Conservation (phyloP, 2,329 filamentous ascomycete genomes). For the Pestalotiopsis sp. region DNA sequence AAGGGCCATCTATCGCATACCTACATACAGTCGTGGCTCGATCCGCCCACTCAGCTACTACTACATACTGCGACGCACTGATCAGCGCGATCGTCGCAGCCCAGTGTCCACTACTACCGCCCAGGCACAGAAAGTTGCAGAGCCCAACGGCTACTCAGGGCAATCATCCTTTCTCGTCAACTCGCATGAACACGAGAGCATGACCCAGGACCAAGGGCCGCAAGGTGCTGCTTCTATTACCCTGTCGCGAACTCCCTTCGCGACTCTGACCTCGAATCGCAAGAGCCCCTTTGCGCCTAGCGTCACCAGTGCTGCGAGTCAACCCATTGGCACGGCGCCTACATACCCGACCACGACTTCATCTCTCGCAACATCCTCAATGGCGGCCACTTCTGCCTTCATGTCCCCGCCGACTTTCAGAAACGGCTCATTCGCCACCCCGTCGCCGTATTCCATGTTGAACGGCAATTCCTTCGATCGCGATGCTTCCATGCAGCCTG, state of each 20-base stretch:
- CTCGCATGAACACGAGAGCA: conserved; percentile 29
- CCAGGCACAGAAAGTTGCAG: conserved; percentile 2
- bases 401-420: conserved; percentile 43
- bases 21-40: conserved; percentile 4
- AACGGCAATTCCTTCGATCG: conserved; percentile 42
- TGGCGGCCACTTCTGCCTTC: conserved; percentile 48
- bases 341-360: conserved; percentile 18
- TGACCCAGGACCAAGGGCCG: conserved; percentile 28
- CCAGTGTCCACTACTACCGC: conserved; percentile 3
- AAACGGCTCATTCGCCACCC: conserved; percentile 31
- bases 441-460: conserved; percentile 36
- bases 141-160: background rate
- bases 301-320: conserved; percentile 14
- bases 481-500: conserved; percentile 41
- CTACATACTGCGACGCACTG: conserved; percentile 21
- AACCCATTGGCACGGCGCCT: background rate
- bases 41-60: conserved; percentile 15
- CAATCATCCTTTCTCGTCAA: background rate
- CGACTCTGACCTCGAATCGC: conserved; percentile 28
- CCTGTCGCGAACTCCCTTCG: conserved; percentile 24
- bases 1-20: conserved; percentile 18
- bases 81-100: conserved; percentile 33
- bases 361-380: conserved; percentile 19
- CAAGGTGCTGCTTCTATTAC: conserved; percentile 25
- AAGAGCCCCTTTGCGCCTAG: conserved; percentile 24